Percentiles rank a stretch among this genome's conserved stretches.
phyloP scores from a whole-genome alignment of 495 filamentous ascomycete species.

The Hypoxylon fragiforme region DNA sequence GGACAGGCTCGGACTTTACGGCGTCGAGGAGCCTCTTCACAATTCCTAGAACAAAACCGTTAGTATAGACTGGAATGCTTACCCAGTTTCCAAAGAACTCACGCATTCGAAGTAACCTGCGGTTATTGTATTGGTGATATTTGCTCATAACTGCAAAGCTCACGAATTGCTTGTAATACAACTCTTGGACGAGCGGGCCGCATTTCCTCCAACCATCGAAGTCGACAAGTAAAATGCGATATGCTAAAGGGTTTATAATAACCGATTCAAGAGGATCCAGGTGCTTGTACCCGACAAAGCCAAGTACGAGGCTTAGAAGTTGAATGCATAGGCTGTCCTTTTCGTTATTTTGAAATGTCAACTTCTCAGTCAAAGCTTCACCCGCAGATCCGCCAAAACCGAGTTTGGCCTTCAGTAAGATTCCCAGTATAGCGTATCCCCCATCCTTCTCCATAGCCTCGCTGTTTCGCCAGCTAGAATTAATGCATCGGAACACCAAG shows the following conservation, averaged over 20 bases:
- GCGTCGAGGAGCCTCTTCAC: slow-evolving; percentile 88
- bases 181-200: slow-evolving; percentile 68
- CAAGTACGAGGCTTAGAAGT: slow-evolving; percentile 74
- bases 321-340: slow-evolving; percentile 67
- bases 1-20: slow-evolving; percentile 80
- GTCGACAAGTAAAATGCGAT: slow-evolving; percentile 87
- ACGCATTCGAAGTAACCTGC: slow-evolving; percentile 87
- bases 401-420: slow-evolving; percentile 75
- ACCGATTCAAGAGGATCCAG: slow-evolving; percentile 78
- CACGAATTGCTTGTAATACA: slow-evolving; percentile 91
- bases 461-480: slow-evolving; percentile 93
- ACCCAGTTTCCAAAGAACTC: slow-evolving; percentile 48
- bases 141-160: slow-evolving; percentile 83
- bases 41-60: slow-evolving; percentile 61
- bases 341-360: slow-evolving; percentile 53
- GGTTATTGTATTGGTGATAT: slow-evolving; percentile 87
- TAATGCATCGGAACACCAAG: slow-evolving; percentile 79
- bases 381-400: slow-evolving; percentile 51
- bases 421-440: slow-evolving; percentile 85
- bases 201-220: slow-evolving; percentile 88
- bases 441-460: slow-evolving; percentile 97
- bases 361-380: slow-evolving; percentile 44
- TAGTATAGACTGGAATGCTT: slow-evolving; percentile 15
- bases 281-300: slow-evolving; percentile 84
- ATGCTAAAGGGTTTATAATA: slow-evolving; percentile 93